A percentile compares a stretch with the other conserved stretches of the same genome.
phyloP scores from a whole-genome alignment of 2,329 filamentous ascomycete genomes.

The Mariannaea elegans region DNA sequence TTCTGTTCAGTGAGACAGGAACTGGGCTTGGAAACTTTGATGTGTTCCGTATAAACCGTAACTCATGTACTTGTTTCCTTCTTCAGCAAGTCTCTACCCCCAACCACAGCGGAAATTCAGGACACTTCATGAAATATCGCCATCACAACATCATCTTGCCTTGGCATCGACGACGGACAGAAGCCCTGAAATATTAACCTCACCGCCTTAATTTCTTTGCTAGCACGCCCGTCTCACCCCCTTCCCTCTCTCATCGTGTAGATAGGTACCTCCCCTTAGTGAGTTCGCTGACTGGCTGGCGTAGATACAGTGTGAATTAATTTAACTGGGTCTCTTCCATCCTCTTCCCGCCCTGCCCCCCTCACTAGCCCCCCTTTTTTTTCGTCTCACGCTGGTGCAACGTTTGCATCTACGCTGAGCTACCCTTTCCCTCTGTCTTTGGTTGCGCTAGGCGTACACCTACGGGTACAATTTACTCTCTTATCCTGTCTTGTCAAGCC shows the following conservation, averaged over 20 bases:
- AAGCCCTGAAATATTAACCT: constrained; percentile 34
- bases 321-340: background rate
- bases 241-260: background rate
- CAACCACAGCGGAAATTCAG: background rate
- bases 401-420: constrained; percentile 19
- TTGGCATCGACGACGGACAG: constrained; percentile 28
- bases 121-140: constrained; percentile 2
- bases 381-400: constrained; percentile 21
- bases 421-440: constrained; percentile 11
- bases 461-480: constrained; percentile 14
- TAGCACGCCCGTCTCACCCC: background rate
- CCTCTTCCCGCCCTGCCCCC: constrained; percentile 10
- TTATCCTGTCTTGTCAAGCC: constrained; percentile 20
- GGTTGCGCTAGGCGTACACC: constrained; percentile 7
- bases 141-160: constrained; percentile 15
- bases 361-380: constrained; percentile 21
- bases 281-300: background rate
- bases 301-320: constrained; percentile 1
- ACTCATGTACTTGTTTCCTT: too few relatives aligned
- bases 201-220: constrained; percentile 42
- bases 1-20: too few relatives aligned
- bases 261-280: constrained; percentile 1
- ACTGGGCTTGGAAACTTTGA: too few relatives aligned
- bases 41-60: background rate
- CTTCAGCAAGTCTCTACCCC: background rate